Conservation (phyloP, 2,329 filamentous ascomycete genomes). For the Orbilia brochopaga region DNA sequence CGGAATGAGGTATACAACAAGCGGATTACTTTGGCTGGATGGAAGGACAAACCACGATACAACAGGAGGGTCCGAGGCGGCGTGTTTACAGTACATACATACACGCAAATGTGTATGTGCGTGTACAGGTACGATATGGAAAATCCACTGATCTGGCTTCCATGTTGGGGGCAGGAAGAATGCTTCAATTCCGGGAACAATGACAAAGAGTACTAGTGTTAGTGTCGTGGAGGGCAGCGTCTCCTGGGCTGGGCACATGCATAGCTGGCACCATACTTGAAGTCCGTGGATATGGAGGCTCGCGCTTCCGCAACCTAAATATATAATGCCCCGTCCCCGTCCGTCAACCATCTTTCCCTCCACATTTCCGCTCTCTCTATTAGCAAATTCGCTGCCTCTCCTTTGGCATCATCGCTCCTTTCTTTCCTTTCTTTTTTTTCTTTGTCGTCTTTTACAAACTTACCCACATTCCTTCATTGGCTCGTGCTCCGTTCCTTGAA, state of each 20-base stretch:
- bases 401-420: slow-evolving; percentile 28
- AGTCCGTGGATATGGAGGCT: background rate
- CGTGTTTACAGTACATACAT: background rate
- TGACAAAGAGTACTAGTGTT: background rate
- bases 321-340: slow-evolving; percentile 6
- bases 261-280: background rate
- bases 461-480: slow-evolving; percentile 44
- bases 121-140: background rate
- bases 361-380: slow-evolving; percentile 11
- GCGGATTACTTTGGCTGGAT: background rate
- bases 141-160: background rate
- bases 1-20: background rate
- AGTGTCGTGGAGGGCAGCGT: background rate
- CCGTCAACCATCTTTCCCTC: slow-evolving; percentile 5
- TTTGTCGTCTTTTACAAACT: background rate
- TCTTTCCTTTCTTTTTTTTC: slow-evolving; percentile 1
- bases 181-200: background rate
- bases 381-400: slow-evolving; percentile 29
- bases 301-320: slow-evolving; percentile 4
- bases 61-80: background rate
- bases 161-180: background rate
- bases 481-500: slow-evolving; percentile 23
- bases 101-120: background rate
- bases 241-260: background rate
- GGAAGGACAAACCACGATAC: background rate